phyloP scores from a whole-genome alignment of 345 rosid genomes.

The Firmiana major region DNA sequence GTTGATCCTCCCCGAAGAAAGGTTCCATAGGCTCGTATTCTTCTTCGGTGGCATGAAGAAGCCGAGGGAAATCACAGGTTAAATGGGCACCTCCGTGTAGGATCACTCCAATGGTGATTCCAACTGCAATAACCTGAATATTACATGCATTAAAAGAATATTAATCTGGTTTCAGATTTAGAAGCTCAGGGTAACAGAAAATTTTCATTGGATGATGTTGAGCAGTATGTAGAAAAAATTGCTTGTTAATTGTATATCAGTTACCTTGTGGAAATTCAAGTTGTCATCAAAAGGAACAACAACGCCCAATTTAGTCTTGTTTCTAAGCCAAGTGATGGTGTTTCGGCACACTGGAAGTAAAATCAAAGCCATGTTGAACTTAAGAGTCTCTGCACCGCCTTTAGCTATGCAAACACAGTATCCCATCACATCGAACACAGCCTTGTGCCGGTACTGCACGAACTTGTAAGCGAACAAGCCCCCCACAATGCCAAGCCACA shows the following conservation, averaged over 20 bases:
- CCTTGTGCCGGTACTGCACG: conserved; percentile 55
- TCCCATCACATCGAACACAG: conserved; percentile 64
- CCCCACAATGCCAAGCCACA: conserved; percentile 58
- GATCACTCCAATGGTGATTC: conserved; percentile 55
- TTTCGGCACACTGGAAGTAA: conserved; percentile 77
- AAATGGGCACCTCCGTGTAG: conserved; percentile 70
- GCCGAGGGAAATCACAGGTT: conserved; percentile 76
- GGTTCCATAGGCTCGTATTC: conserved; percentile 52
- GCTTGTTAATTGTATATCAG: neutral
- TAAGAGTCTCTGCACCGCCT: conserved; percentile 83
- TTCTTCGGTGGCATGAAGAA: conserved; percentile 54
- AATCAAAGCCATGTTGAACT: conserved; percentile 89
- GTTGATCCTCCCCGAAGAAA: conserved; percentile 59
- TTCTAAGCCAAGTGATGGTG: conserved; percentile 88
- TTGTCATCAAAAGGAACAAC: conserved; percentile 84
- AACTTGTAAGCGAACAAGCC: conserved; percentile 76
- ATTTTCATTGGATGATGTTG: neutral
- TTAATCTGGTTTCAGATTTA: neutral
- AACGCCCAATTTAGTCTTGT: conserved; percentile 69
- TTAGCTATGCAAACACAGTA: conserved; percentile 84
- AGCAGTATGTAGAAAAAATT: neutral
- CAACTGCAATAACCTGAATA: conserved; percentile 52
- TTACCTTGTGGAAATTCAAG: conserved; percentile 77
- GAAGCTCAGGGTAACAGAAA: neutral
- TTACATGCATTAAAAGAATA: neutral